Base-by-base conservation (phyloP, 192 early-diverging fungal species). In the Umbelopsis isabellina region DNA sequence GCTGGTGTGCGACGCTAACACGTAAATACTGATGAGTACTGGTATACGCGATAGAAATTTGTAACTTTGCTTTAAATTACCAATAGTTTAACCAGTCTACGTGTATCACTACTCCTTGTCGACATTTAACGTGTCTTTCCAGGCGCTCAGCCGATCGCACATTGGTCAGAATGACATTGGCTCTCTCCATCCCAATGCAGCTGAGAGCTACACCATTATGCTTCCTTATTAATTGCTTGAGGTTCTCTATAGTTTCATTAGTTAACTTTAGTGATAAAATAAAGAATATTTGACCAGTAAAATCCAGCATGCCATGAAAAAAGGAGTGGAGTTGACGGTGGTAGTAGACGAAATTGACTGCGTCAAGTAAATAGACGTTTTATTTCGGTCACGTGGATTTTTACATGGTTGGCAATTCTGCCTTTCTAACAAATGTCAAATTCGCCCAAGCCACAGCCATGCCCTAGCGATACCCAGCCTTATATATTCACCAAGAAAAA, bases 251-350 rank as follows among this genome's bases (percentile, higher is more conserved):
- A 3, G 16, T 30, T 18, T 23, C 13, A 12, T 33, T 13, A 2
- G 33, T 35, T 16, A 61, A 25, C n/a, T 61, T 61, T 1, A 61
- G 15, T 4, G 55, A 30, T 13, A 61, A n/a, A 35, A 61, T 35
- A 30, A 35, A 61, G 27, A 61, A 61, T 33, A 30, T 61, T 1
- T 61, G 27, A 11, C 55, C 55, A 18, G 55, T 27, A n/a, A 61
- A 30, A 35, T 61, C 55, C 25, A 61, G 55, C 55, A 61, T 61
- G 55, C 16, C 48, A 49, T 49, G 48, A 16, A 49, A 48, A 48
- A 49, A 21, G 25, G 2, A 61, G 13, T 35, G 55, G 27, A 61
- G 21, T 16, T 35, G 55, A 61, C 55, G 55, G 15, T 37, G 13
- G 55, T 61, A 61, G 30, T 61, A 7, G 55, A 61, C 55, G 55